Percentiles rank a stretch among this genome's conserved stretches.
These are phyloP conservation scores for Penicillium paxilli DNA, from an alignment of 495 filamentous ascomycete genomes.

Conservation along the genomic window DNA sequence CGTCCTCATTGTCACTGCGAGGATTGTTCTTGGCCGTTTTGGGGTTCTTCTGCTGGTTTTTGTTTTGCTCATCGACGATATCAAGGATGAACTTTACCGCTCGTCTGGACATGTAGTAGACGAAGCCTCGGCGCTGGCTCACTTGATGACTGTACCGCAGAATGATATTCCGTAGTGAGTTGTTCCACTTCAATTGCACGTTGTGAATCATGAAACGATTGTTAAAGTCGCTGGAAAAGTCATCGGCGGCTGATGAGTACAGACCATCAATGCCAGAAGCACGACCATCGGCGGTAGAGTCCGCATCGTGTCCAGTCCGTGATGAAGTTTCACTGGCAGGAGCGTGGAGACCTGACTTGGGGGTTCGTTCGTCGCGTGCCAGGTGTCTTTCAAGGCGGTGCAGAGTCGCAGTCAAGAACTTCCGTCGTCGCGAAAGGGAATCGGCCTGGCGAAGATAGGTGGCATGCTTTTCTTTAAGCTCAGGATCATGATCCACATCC, in stretches of 20 bases:
- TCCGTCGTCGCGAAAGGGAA: slow-evolving; percentile 69
- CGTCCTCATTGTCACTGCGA: slow-evolving; percentile 51
- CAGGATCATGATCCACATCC: slow-evolving; percentile 51
- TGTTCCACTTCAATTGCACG: slow-evolving; percentile 97
- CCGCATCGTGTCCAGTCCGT: slow-evolving; percentile 48
- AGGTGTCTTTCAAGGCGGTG: slow-evolving; percentile 62
- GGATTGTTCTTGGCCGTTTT: slow-evolving; percentile 29
- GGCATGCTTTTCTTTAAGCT: slow-evolving; percentile 62
- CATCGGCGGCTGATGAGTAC: slow-evolving; percentile 48
- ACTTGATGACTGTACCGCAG: slow-evolving; percentile 97
- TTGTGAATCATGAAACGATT: slow-evolving; percentile 99
- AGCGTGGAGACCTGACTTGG: slow-evolving; percentile 28
- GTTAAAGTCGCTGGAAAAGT: slow-evolving; percentile 89
- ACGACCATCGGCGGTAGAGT: slow-evolving; percentile 40
- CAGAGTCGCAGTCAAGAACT: slow-evolving; percentile 76
- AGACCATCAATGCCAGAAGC: slow-evolving; percentile 42
- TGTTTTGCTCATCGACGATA: slow-evolving; percentile 91
- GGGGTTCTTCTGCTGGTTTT: slow-evolving; percentile 51
- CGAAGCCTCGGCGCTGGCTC: slow-evolving; percentile 91
- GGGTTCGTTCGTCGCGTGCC: slow-evolving; percentile 33
- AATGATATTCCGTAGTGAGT: slow-evolving; percentile 91
- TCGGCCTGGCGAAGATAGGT: slow-evolving; percentile 67
- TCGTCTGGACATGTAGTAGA: slow-evolving; percentile 94
- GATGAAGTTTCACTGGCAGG: slow-evolving; percentile 47
- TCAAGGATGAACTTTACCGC: slow-evolving; percentile 98